Conservation (phyloP, 176 grass and related monocot genomes). For the Elymus sibiricus region DNA sequence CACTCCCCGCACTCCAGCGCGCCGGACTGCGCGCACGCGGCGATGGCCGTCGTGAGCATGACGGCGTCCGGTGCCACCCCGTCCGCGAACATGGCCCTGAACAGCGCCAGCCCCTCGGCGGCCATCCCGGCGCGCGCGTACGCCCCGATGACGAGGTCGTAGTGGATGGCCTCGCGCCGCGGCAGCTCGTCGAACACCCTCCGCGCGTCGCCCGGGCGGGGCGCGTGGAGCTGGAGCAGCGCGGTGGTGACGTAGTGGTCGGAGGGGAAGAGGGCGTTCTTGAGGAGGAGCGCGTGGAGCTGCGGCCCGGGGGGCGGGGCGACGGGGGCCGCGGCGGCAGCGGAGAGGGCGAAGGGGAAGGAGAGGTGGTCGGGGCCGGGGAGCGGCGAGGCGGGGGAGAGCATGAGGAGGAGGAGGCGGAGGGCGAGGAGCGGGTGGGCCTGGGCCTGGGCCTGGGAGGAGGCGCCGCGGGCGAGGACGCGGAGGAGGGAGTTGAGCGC, state of each 20-base stretch:
- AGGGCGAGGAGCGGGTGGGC: conserved; percentile 50
- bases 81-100: conserved; percentile 50
- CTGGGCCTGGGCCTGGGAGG: conserved; percentile 8
- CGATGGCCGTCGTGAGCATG: conserved; percentile 62
- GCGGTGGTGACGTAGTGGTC: conserved; percentile 84
- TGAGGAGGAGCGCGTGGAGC: conserved; percentile 54
- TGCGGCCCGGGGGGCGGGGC: conserved; percentile 35
- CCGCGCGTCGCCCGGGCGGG: conserved; percentile 22
- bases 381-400: conserved; percentile 38
- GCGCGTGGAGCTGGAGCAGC: conserved; percentile 54
- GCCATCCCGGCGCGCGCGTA: conserved; percentile 47
- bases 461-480: conserved; percentile 35
- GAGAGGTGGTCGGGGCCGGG: conserved; percentile 72
- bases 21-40: conserved; percentile 62
- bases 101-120: conserved; percentile 43
- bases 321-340: conserved; percentile 31
- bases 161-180: conserved; percentile 61
- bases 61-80: conserved; percentile 53
- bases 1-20: conserved; percentile 54
- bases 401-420: conserved; percentile 53
- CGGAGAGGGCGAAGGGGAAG: conserved; percentile 81
- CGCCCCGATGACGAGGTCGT: conserved; percentile 65
- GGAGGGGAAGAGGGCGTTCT: conserved; percentile 57
- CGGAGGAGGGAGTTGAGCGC: conserved; percentile 56
- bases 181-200: conserved; percentile 68